Evolutionary conservation across 2,329 filamentous ascomycete genomes (phyloP).

Genomic region (Penicillium hesseltinei): DNA sequence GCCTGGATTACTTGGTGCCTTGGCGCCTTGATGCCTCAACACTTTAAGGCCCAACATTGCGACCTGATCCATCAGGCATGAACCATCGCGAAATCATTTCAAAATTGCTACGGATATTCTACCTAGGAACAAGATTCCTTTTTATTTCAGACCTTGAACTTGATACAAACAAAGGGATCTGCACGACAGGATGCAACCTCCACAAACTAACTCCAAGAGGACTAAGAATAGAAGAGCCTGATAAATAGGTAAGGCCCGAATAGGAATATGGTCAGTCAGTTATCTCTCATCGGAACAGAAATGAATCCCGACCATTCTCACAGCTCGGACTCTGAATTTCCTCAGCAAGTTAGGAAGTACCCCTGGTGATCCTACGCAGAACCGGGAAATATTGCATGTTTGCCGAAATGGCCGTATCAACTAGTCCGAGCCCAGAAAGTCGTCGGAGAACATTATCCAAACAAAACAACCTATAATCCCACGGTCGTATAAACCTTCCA

Average conservation of each 20-base stretch:
- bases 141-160: too few species aligned
- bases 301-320: not conserved
- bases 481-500: constrained; percentile 9
- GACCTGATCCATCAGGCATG: too few species aligned
- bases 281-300: not conserved
- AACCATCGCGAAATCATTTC: too few species aligned
- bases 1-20: not conserved
- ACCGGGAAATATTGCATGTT: constrained; percentile 8
- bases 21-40: not conserved
- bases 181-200: too few species aligned
- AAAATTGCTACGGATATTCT: too few species aligned
- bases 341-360: not conserved
- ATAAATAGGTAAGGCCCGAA: not conserved
- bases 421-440: constrained; percentile 10
- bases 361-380: not conserved
- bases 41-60: rapidly evolving
- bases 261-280: not conserved
- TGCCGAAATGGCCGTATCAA: constrained; percentile 8
- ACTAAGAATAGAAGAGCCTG: not conserved
- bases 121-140: too few species aligned
- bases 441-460: constrained; percentile 4
- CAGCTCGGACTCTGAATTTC: not conserved
- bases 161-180: too few species aligned
- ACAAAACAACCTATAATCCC: constrained; percentile 2
- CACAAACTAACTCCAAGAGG: not conserved